Evolutionary conservation across 257 asterid genomes (phyloP).

Genomic region (Solanum appendiculatum): DNA sequence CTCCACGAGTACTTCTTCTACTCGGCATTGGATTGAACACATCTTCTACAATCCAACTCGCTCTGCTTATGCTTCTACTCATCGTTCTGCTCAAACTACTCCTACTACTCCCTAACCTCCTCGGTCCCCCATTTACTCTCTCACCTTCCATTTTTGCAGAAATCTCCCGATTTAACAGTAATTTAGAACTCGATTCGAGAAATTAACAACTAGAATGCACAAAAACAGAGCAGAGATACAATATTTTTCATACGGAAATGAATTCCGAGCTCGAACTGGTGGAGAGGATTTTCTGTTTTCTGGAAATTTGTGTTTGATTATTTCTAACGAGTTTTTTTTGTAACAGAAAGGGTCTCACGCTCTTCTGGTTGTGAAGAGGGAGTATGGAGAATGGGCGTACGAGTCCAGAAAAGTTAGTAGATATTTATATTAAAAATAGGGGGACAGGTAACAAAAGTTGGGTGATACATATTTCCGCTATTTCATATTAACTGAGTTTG

Average conservation of each 20-base stretch:
- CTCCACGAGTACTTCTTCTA: slow-evolving; percentile 37
- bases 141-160: slow-evolving; percentile 3
- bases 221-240: not conserved
- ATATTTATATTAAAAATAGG: not conserved
- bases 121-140: not conserved
- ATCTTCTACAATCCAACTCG: slow-evolving; percentile 48
- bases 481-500: too few species aligned
- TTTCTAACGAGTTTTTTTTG: not conserved
- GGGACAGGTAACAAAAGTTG: not conserved
- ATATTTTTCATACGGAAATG: not conserved
- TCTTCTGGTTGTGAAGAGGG: not conserved
- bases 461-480: not conserved
- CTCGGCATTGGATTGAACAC: slow-evolving; percentile 17
- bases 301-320: not conserved
- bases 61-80: slow-evolving; percentile 13
- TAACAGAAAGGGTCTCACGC: not conserved
- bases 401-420: not conserved
- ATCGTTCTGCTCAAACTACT: slow-evolving; percentile 22
- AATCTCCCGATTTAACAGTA: not conserved
- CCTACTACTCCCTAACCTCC: slow-evolving; percentile 31
- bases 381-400: slow-evolving; percentile 1
- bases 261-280: not conserved
- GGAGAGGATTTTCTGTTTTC: not conserved
- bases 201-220: too few species aligned
- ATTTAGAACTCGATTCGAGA: not conserved